Evolutionary conservation across 2,329 filamentous ascomycete genomes (phyloP).

Genomic region (Trichophyton equinum): DNA sequence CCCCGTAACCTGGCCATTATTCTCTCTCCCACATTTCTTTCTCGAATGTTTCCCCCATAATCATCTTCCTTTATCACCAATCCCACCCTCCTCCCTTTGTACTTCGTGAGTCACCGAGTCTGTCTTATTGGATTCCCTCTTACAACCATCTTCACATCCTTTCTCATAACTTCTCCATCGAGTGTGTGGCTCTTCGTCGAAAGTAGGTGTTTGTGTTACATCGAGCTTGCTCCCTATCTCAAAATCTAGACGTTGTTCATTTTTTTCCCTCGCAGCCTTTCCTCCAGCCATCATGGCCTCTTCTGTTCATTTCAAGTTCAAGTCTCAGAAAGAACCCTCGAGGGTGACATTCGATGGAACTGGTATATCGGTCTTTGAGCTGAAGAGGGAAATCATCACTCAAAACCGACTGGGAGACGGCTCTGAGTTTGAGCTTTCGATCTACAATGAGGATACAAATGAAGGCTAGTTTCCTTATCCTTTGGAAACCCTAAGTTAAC

Average conservation of each 20-base stretch:
- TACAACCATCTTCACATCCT: neutral
- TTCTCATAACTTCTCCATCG: neutral
- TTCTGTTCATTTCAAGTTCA: constrained; percentile 99
- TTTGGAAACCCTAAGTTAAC: neutral
- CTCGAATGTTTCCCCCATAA: neutral
- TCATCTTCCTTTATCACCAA: neutral
- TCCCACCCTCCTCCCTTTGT: neutral
- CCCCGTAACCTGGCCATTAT: neutral
- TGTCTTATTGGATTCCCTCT: neutral
- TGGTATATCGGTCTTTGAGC: constrained; percentile 93
- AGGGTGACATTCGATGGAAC: constrained; percentile 95
- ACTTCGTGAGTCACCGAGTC: neutral
- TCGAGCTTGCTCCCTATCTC: constrained; percentile 6
- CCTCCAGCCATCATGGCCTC: constrained; percentile 58
- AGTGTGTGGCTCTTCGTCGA: neutral
- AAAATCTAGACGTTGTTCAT: constrained; percentile 14
- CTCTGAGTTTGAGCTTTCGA: constrained; percentile 88
- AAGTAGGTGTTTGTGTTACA: constrained; percentile 4
- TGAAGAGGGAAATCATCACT: constrained; percentile 96
- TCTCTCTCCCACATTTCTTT: neutral
- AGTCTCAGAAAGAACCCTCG: constrained; percentile 90
- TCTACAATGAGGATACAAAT: constrained; percentile 82
- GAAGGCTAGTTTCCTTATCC: constrained; percentile 54
- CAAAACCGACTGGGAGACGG: constrained; percentile 90
- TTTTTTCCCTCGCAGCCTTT: constrained; percentile 7